phyloP scores from a whole-genome alignment of 306 rosid genomes.

The Citrullus mucosospermus region DNA sequence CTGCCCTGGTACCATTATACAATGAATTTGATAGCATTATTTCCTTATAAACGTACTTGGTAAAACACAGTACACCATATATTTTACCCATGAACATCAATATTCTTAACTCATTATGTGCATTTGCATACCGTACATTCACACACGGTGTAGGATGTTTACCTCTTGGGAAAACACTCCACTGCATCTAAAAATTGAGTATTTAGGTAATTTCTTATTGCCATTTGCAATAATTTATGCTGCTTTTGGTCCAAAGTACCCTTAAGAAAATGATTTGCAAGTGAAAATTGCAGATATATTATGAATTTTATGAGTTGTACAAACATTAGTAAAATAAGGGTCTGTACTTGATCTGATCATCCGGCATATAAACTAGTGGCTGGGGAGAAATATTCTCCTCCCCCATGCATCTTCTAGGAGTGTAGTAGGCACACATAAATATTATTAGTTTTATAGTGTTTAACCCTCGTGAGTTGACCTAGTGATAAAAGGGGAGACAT shows the following conservation, averaged over 20 bases:
- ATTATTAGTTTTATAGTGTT: not conserved
- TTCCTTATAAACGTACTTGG: not conserved
- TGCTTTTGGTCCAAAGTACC: not conserved
- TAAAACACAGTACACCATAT: not conserved
- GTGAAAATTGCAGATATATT: not conserved
- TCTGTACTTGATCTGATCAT: not conserved
- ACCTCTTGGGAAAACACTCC: not conserved
- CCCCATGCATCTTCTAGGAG: not conserved
- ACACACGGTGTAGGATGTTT: not conserved
- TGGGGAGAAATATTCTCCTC: not conserved
- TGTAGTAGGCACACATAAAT: too few relatives aligned
- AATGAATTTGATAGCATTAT: not conserved
- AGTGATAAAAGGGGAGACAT: too few relatives aligned
- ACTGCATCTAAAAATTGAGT: not conserved
- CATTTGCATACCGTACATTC: not conserved
- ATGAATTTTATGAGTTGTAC: not conserved
- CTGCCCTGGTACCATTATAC: not conserved
- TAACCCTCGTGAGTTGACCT: too few relatives aligned
- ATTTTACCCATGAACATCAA: not conserved
- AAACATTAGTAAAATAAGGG: not conserved
- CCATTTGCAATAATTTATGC: not conserved
- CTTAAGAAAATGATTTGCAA: not conserved
- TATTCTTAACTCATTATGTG: not conserved
- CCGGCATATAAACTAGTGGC: not conserved
- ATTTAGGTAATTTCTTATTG: not conserved